phyloP scores from a whole-genome alignment of 257 asterid species.

The Scutellaria galericulata region DNA sequence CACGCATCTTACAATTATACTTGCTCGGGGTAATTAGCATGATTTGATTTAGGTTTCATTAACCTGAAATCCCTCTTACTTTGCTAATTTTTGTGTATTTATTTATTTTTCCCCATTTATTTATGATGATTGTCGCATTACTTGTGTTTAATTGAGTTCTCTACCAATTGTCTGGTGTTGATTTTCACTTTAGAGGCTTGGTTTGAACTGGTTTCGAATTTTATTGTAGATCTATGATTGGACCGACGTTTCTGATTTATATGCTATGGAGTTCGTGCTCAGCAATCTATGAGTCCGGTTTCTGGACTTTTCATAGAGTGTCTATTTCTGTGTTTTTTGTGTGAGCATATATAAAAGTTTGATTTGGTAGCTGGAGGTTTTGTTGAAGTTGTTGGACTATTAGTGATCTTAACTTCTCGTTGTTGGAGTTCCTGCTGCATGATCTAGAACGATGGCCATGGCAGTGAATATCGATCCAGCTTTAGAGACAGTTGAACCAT shows the following conservation, averaged over 20 bases:
- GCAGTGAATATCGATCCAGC: neutral
- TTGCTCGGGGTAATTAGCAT: slow-evolving; percentile 18
- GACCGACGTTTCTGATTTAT: slow-evolving; percentile 24
- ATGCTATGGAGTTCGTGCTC: neutral
- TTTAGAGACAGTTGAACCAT: neutral
- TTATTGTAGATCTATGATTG: slow-evolving; percentile 36
- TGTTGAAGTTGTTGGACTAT: neutral
- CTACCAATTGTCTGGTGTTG: slow-evolving; percentile 6
- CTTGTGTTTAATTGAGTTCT: slow-evolving; percentile 20
- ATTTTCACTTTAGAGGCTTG: neutral
- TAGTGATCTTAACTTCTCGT: too few species aligned
- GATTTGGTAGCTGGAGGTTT: slow-evolving; percentile 8
- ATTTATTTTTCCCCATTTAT: neutral
- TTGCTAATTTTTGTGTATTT: neutral
- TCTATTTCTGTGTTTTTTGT: neutral
- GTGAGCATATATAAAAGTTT: neutral
- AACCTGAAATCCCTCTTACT: neutral
- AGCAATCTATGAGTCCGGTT: neutral
- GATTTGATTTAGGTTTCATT: neutral
- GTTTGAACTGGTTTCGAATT: neutral
- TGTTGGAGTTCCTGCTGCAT: neutral
- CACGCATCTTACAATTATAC: neutral
- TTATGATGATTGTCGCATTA: slow-evolving; percentile 11
- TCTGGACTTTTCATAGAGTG: slow-evolving; percentile 13
- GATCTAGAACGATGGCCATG: neutral